A percentile compares a stretch with the other conserved stretches of the same genome.
Evolutionary conservation across 768 basidiomycete species (phyloP).

Genomic region (Tylopilus vinaceipallidus): DNA sequence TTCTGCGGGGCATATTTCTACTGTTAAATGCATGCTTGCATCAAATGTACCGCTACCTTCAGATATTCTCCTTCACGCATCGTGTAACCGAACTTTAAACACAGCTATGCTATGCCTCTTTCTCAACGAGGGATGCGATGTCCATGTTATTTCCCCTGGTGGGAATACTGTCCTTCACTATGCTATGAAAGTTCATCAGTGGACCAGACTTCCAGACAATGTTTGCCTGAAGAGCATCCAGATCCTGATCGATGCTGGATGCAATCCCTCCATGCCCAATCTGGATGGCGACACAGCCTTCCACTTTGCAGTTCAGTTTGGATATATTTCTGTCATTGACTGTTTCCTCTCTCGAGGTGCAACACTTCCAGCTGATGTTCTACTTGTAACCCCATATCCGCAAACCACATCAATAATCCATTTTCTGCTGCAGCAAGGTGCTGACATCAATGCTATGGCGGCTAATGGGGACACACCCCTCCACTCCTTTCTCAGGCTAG

Average conservation of each 20-base stretch:
- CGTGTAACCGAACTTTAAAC: neutral
- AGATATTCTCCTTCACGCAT: conserved; percentile 3
- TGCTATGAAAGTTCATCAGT: neutral
- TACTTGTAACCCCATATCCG: neutral
- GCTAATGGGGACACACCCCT: neutral
- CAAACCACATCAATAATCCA: neutral
- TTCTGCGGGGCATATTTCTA: neutral
- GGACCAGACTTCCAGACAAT: neutral
- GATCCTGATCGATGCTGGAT: conserved; percentile 4
- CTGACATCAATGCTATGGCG: neutral
- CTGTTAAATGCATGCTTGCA: neutral
- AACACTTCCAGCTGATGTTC: neutral
- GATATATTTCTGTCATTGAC: neutral
- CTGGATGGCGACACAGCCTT: neutral
- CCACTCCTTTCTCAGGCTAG: neutral
- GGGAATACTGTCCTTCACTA: conserved; percentile 3
- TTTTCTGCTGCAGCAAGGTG: neutral
- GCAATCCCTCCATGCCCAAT: neutral
- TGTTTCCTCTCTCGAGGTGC: neutral
- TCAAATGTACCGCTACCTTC: neutral
- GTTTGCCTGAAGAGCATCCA: neutral
- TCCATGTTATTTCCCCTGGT: neutral
- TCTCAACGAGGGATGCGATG: neutral
- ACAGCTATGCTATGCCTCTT: neutral
- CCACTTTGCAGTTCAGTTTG: neutral